Evolutionary conservation across 2,329 filamentous ascomycete species (phyloP), one percentile per base, ranked within the genome.

Genomic region (Aspergillus piperis): DNA sequence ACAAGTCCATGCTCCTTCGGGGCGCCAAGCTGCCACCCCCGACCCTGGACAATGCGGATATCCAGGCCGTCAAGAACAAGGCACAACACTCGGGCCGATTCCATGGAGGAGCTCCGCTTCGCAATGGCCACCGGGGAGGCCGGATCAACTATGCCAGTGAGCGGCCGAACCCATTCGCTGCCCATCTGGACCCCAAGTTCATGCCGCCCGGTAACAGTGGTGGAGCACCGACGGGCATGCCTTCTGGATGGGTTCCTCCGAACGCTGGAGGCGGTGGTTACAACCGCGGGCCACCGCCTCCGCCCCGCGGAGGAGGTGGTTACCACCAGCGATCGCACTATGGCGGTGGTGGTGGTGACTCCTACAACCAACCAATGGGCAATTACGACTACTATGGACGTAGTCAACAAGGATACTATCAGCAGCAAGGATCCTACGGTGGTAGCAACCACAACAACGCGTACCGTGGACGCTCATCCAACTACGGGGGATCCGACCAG

Each of bases 1-100:
- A 99, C 78, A 97, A 97, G 74, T 97, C 93, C 5, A 96, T 96
- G 90, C 84, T 99, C 13, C 83, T 99, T 38, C 88, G 92, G 2
- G 95, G 95, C 11, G 88, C 93, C 41, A 87, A 89, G 68, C 83
- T 93, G 59, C 86, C 90, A 4, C 78, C 83, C 2, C 86, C 91
- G 1, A 89, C 87, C 8, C 84, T 99, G 1, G 90, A 90, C 59
- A 83, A 86, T 36, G 85, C 84, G 60, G 93, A 97, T 70, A 86
- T 94, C 57, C 89, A 93, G 64, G 83, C 85, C 7, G 84, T 93
- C 47, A 86, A 87, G 71, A 83, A 84, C 56, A 88, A 89, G 72
- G 81, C 88, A 36, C 81, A 84, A 57, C 84, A 85, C 62, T 82
- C 84, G 21, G 88, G 91, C n/a, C 85, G 91, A 56, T 85, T 84